A percentile compares a stretch with the other conserved stretches of the same genome.
Conservation (phyloP, 352 stramenopile species). For the Phytophthora uliginosa region DNA sequence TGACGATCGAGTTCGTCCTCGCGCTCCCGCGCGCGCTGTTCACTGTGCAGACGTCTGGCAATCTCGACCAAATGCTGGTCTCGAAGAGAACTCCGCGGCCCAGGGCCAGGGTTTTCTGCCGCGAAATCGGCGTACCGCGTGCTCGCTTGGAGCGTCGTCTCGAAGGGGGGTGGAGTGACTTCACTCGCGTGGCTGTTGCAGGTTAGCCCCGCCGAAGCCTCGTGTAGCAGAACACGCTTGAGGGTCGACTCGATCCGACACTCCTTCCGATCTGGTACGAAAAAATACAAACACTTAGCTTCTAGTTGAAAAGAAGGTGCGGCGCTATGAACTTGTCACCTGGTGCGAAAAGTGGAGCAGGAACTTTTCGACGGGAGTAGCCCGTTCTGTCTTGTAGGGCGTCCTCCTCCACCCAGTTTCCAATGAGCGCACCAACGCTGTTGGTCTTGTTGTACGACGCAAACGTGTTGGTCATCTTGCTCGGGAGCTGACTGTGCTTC, state of each 20-base stretch:
- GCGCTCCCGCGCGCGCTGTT: slow-evolving; percentile 42
- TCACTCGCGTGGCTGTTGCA: slow-evolving; percentile 46
- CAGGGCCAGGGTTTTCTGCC: slow-evolving; percentile 33
- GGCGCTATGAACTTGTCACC: slow-evolving; percentile 18
- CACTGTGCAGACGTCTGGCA: slow-evolving; percentile 46
- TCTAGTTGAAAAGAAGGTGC: not conserved
- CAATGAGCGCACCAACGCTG: slow-evolving; percentile 73
- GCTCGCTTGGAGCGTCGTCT: slow-evolving; percentile 71
- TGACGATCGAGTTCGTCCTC: slow-evolving; percentile 36
- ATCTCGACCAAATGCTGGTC: slow-evolving; percentile 55
- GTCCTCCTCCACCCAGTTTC: slow-evolving; percentile 90
- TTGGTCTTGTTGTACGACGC: slow-evolving; percentile 89
- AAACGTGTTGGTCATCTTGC: slow-evolving; percentile 45
- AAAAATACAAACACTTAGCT: not conserved
- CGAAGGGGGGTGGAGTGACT: slow-evolving; percentile 40
- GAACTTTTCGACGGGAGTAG: slow-evolving; percentile 67
- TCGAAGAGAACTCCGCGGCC: slow-evolving; percentile 53
- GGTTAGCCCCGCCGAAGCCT: slow-evolving; percentile 26
- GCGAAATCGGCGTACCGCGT: slow-evolving; percentile 58
- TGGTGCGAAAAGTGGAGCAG: slow-evolving; percentile 40
- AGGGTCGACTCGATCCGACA: slow-evolving; percentile 58
- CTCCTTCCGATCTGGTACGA: slow-evolving; percentile 46
- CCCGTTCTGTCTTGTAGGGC: slow-evolving; percentile 70
- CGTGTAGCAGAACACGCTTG: slow-evolving; percentile 62
- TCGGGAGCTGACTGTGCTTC: not conserved